Base-by-base conservation (phyloP, 179 eudicot genomes). In the Nepenthes alata region DNA sequence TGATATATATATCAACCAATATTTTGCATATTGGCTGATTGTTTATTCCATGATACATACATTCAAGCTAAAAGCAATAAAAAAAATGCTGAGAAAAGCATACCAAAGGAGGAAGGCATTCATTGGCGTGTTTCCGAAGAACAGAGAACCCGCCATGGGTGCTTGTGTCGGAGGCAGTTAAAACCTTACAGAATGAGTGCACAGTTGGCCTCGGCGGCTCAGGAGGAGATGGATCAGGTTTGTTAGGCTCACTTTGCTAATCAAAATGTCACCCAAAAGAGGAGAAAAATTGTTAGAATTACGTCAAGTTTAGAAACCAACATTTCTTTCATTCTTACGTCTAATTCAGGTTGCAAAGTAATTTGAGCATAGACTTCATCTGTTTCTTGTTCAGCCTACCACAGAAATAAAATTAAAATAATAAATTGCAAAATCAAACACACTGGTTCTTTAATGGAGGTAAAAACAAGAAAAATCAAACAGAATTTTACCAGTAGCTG, bases 71-170 rank as follows among this genome's bases (percentile, higher is more conserved):
- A 14, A 67, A 55, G 48, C 37, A 16, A 38, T 25, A 45, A 25
- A 47, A 39, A 49, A 2, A 12, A 58, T 7, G 54, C 60, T 10
- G 1, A 47, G 49, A 34, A 44, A 3, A 37, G 13, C 14, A 58
- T 80, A 81, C 89, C 93, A 81, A 57, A 2, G 83, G 85, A 57
- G 89, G 93, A 70, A 86, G 78, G 74, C 86, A 86, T 60, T 79
- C 80, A 69, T 83, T 80, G 7, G 86, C 93, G 62, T 83, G 76
- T 67, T 78, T 75, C 36, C 80, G 80, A 35, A 77, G 81, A 56
- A 86, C 83, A 5, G 85, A 83, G 70, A 83, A 83, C 54, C 93
- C 89, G 35, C 86, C 83, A 68, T 84, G 89, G 16, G 86, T 83
- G 75, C 89, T 83, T 0, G 86, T 86, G 57, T 86, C 94, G 0